Conservation (phyloP, 495 filamentous ascomycete species). For the Penicillium riverlandense region DNA sequence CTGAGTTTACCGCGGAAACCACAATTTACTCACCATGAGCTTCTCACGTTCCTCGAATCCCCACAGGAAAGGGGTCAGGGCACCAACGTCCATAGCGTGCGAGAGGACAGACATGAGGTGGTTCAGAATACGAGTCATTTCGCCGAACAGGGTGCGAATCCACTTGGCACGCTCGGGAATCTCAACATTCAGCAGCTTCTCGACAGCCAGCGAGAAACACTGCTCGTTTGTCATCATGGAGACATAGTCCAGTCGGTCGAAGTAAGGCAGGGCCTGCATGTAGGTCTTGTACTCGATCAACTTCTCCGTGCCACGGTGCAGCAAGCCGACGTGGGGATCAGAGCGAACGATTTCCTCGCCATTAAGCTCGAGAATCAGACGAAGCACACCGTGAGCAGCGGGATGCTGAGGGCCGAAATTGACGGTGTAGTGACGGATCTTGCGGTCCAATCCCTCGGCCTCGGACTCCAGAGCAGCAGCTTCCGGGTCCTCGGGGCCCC, state of each 20-base stretch:
- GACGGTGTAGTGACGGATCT: slow-evolving; percentile 98
- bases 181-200: slow-evolving; percentile 97
- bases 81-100: slow-evolving; percentile 99
- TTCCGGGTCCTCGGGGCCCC: slow-evolving; percentile 32
- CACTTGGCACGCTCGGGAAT: slow-evolving; percentile 94
- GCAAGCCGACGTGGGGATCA: slow-evolving; percentile 93
- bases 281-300: slow-evolving; percentile 99
- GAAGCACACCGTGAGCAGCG: slow-evolving; percentile 95
- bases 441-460: slow-evolving; percentile 58
- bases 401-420: slow-evolving; percentile 99
- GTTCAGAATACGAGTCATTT: slow-evolving; percentile 92
- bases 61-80: slow-evolving; percentile 97
- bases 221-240: slow-evolving; percentile 99
- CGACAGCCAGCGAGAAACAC: slow-evolving; percentile 88
- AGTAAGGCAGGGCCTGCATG: slow-evolving; percentile 96
- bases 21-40: slow-evolving; percentile 67
- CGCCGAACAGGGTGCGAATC: slow-evolving; percentile 93
- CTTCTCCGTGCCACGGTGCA: slow-evolving; percentile 98
- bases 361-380: slow-evolving; percentile 94
- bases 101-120: slow-evolving; percentile 97
- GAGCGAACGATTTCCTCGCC: slow-evolving; percentile 95
- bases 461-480: slow-evolving; percentile 40
- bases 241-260: slow-evolving; percentile 97
- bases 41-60: slow-evolving; percentile 99
- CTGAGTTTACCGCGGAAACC: background rate